phyloP scores from a whole-genome alignment of 2,329 filamentous ascomycete species.

The Daldinia sp. region DNA sequence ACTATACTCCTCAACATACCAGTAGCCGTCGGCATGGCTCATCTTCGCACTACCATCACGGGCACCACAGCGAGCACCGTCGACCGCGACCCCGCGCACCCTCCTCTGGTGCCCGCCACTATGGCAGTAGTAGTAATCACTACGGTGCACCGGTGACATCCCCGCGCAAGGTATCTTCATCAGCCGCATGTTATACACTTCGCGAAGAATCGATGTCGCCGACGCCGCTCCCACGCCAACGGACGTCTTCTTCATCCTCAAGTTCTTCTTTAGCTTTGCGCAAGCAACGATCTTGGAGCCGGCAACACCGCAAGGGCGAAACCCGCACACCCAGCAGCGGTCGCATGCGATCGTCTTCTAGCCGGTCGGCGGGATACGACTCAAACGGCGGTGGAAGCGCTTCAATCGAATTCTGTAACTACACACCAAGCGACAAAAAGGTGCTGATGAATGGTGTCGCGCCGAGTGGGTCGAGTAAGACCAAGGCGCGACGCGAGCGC shows the following conservation, averaged over 20 bases:
- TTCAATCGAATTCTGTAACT: constrained; percentile 81
- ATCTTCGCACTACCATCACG: constrained; percentile 36
- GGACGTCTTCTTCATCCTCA: constrained; percentile 28
- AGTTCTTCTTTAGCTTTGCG: constrained; percentile 44
- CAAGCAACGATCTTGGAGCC: constrained; percentile 51
- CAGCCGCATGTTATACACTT: constrained; percentile 46
- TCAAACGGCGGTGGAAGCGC: constrained; percentile 33
- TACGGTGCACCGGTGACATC: constrained; percentile 45
- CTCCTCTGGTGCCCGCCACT: constrained; percentile 62
- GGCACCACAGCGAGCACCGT: constrained; percentile 49
- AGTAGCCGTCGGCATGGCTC: background rate
- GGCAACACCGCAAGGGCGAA: constrained; percentile 26
- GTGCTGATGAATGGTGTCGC: constrained; percentile 90
- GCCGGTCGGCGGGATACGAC: constrained; percentile 18
- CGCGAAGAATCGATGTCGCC: constrained; percentile 50
- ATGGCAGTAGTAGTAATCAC: constrained; percentile 41
- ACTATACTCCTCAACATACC: constrained; percentile 27
- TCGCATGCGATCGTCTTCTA: constrained; percentile 9
- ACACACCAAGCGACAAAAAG: constrained; percentile 79
- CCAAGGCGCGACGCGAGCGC: constrained; percentile 89
- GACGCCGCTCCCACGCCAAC: constrained; percentile 44
- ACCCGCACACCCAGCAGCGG: constrained; percentile 30
- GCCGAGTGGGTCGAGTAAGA: constrained; percentile 90
- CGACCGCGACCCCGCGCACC: constrained; percentile 61
- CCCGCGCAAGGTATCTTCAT: constrained; percentile 50